These are phyloP conservation scores for Mortierella sp. DNA, from an alignment of 371 early-diverging fungal species.

Conservation along the genomic window DNA sequence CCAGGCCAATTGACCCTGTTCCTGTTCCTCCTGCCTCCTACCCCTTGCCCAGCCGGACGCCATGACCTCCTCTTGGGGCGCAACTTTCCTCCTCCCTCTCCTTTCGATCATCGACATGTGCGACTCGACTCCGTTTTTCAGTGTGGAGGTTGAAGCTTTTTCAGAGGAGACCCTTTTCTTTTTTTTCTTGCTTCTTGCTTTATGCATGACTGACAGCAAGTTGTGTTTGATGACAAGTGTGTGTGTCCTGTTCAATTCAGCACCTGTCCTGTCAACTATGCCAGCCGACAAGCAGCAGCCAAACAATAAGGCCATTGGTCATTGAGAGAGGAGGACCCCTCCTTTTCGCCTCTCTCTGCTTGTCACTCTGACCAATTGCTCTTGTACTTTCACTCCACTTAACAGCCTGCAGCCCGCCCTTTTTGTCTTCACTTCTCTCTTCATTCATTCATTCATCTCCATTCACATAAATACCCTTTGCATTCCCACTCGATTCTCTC, in stretches of 20 bases:
- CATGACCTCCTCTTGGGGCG: neutral
- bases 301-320: too few relatives aligned
- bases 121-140: neutral
- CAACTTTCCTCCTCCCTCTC: neutral
- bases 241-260: too few relatives aligned
- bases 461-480: neutral
- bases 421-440: neutral
- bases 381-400: neutral
- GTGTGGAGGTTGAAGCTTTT: conserved; percentile 10
- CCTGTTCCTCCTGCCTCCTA: neutral
- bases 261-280: neutral
- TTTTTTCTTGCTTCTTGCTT: neutral
- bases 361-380: too few relatives aligned
- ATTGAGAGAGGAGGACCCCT: too few relatives aligned
- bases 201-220: neutral
- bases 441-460: neutral
- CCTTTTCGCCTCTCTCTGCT: too few relatives aligned
- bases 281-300: neutral
- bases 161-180: neutral
- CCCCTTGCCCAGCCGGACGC: conserved; percentile 9
- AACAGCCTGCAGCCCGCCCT: neutral
- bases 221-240: neutral
- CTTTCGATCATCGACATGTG: neutral
- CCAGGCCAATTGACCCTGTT: neutral
- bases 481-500: neutral